A percentile compares a stretch with the other conserved stretches of the same genome.
These are phyloP conservation scores for Carpinus viminea DNA, from an alignment of 306 rosid genomes.

Conservation along the genomic window DNA sequence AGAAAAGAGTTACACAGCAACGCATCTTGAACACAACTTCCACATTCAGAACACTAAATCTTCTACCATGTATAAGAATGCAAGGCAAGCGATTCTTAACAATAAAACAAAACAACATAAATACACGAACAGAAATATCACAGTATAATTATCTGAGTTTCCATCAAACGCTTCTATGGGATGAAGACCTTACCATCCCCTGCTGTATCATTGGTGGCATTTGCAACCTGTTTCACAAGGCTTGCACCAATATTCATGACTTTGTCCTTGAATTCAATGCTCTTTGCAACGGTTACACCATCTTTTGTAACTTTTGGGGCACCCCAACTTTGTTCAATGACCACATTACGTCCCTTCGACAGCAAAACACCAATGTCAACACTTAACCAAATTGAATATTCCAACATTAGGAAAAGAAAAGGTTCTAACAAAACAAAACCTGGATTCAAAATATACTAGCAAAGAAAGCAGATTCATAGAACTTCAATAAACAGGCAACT, in stretches of 20 bases:
- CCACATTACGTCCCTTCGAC: conserved; percentile 83
- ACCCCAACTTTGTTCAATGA: conserved; percentile 89
- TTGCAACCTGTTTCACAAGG: conserved; percentile 97
- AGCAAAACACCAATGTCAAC: conserved; percentile 20
- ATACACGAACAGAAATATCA: background rate
- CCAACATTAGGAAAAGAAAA: background rate
- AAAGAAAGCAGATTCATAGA: background rate
- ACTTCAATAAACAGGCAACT: background rate
- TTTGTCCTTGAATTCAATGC: conserved; percentile 87
- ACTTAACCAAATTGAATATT: background rate
- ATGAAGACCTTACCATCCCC: conserved; percentile 76
- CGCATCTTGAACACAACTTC: background rate
- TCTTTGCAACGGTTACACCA: conserved; percentile 96
- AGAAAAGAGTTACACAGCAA: background rate
- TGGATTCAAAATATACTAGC: background rate
- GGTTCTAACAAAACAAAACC: background rate
- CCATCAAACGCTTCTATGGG: background rate
- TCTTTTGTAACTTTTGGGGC: conserved; percentile 95
- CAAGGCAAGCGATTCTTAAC: background rate
- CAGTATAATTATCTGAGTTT: background rate
- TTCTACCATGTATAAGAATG: background rate
- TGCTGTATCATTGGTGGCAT: conserved; percentile 88
- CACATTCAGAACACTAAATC: background rate
- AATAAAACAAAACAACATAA: background rate
- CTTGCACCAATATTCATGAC: conserved; percentile 92